These are phyloP conservation scores for Astrothelium subdiscretum DNA, from an alignment of 495 filamentous ascomycete genomes.

Conservation along the genomic window DNA sequence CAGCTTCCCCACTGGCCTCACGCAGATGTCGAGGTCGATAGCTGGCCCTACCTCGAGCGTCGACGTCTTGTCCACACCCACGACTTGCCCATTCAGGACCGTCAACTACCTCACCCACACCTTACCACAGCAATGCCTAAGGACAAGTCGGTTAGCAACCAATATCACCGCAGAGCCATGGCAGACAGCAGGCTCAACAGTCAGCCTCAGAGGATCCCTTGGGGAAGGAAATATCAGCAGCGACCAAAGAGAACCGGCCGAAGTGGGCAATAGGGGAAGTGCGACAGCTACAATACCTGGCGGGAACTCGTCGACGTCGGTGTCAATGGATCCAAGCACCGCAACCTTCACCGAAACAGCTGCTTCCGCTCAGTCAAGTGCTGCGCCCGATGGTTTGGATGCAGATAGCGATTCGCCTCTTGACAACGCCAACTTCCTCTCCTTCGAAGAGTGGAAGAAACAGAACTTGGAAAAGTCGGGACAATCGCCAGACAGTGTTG, in stretches of 20 bases:
- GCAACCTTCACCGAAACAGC: conserved; percentile 8
- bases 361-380: conserved; percentile 5
- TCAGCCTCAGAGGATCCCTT: background rate
- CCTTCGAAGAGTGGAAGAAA: conserved; percentile 97
- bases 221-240: background rate
- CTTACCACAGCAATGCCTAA: conserved; percentile 65
- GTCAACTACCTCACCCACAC: conserved; percentile 75
- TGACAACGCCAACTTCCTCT: conserved; percentile 79
- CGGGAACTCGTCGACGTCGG: background rate
- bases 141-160: conserved; percentile 29
- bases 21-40: background rate
- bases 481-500: conserved; percentile 67
- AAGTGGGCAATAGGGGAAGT: background rate
- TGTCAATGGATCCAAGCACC: conserved; percentile 3
- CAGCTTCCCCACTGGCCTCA: background rate
- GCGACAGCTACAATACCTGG: background rate
- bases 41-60: background rate
- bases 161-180: conserved; percentile 17
- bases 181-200: conserved; percentile 9
- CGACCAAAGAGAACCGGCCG: background rate
- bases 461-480: conserved; percentile 81
- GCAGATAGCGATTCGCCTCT: conserved; percentile 57
- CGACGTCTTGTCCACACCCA: background rate
- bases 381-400: conserved; percentile 25
- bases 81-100: conserved; percentile 52